These are phyloP conservation scores for Zygoascus hellenicus DNA, from an alignment of 1,139 yeast species.

Conservation along the genomic window DNA sequence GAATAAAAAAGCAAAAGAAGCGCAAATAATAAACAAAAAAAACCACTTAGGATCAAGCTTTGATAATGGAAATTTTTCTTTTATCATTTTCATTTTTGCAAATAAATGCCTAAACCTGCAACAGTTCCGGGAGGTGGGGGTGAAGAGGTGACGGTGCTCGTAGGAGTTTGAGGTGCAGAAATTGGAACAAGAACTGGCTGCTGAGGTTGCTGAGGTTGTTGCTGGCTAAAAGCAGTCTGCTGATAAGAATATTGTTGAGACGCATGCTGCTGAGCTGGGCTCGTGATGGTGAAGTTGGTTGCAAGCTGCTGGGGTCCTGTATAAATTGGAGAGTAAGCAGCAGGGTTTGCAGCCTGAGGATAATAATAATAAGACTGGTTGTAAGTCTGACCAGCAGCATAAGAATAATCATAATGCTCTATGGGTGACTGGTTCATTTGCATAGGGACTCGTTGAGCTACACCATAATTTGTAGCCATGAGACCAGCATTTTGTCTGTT, in stretches of 20 bases:
- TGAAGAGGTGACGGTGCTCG: background rate
- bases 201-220: too few relatives aligned
- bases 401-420: background rate
- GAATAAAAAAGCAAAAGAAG: background rate
- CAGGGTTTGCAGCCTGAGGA: background rate
- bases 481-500: too few relatives aligned
- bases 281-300: too few relatives aligned
- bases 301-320: background rate
- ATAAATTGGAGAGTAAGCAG: background rate
- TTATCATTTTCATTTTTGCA: background rate
- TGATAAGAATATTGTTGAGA: too few relatives aligned
- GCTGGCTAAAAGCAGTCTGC: too few relatives aligned
- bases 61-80: background rate
- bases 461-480: too few relatives aligned
- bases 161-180: background rate
- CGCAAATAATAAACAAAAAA: too few relatives aligned
- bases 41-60: background rate
- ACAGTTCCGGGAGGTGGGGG: background rate
- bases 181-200: background rate
- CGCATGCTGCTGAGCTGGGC: too few relatives aligned
- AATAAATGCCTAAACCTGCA: background rate
- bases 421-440: background rate
- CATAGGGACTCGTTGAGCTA: too few relatives aligned
- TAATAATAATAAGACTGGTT: conserved; percentile 1
- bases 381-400: background rate